Evolutionary conservation across 768 basidiomycete species (phyloP), one percentile per base, ranked within the genome.

Genomic region (Gloeopeniophorella convolvens): DNA sequence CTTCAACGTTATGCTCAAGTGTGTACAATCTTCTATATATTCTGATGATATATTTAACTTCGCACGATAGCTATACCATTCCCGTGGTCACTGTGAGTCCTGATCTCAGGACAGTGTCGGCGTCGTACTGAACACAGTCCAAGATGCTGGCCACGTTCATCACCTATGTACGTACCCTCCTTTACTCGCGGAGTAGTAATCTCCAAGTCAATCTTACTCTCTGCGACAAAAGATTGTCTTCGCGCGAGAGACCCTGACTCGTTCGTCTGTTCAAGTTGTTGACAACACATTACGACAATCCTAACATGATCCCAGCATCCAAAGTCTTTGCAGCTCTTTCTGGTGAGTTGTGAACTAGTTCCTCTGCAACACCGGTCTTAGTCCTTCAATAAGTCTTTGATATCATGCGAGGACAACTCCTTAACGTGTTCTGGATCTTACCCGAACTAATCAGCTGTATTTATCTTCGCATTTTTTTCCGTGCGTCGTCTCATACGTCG

Each of bases 361-460:
- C n/a, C 15, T 33, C 44, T 13, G 7, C 10, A 9, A 18, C 5
- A 24, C 27, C 33, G 16, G 24, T 36, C 26, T 27, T 9, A 35
- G n/a, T 2, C 18, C 21, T 27, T n/a, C 34, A 15, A n/a, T n/a
- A 23, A 68, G 71, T 74, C 5, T 74, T 74, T 51, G 71, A 72
- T 44, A 58, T 71, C 37, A 48, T 74, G 43, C 64, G 67, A 26
- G 65, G 63, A 13, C 66, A 67, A 33, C 58, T 63, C 33, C 59
- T 57, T 47, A 30, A n/a, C 13, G 47, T 58, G 13, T 64, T 64
- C 37, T 63, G 33, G 50, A 36, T 60, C 35, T 39, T 64, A 2
- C 63, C 64, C 10, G 9, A n/a, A n/a, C n/a, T n/a, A n/a, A n/a
- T n/a, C n/a, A n/a, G n/a, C n/a, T n/a, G n/a, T n/a, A n/a, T n/a